These are phyloP conservation scores for Alternaria novae-zelandiae DNA, from an alignment of 2,329 filamentous ascomycete species.

Conservation along the genomic window DNA sequence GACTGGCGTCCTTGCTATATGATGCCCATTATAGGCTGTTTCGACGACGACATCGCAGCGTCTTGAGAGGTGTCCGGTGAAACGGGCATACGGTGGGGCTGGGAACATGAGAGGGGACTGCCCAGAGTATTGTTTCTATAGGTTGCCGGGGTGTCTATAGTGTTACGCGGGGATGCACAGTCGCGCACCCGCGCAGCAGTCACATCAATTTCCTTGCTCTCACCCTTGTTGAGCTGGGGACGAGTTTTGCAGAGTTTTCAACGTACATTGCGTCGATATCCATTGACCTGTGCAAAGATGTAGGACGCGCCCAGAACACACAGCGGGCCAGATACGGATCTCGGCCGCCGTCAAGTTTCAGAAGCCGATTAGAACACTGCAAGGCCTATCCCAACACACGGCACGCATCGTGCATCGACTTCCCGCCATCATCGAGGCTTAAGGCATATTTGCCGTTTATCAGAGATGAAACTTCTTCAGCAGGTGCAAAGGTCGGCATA, in stretches of 20 bases:
- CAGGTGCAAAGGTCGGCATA: not conserved
- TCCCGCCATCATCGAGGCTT: not conserved
- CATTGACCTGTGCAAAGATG: not conserved
- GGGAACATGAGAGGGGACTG: slow-evolving; percentile 7
- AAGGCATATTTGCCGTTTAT: not conserved
- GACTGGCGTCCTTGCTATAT: slow-evolving; percentile 16
- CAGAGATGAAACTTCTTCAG: not conserved
- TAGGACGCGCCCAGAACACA: not conserved
- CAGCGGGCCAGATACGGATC: not conserved
- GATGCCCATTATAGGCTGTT: slow-evolving; percentile 26
- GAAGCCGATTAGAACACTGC: slow-evolving; percentile 1
- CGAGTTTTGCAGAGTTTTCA: not conserved
- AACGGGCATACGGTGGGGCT: slow-evolving; percentile 16
- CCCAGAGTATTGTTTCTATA: slow-evolving; percentile 11
- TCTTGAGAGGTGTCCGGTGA: slow-evolving; percentile 15
- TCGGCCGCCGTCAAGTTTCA: slow-evolving; percentile 15
- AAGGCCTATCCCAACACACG: not conserved
- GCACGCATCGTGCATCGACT: not conserved
- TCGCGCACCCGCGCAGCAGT: slow-evolving; percentile 1
- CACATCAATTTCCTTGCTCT: not conserved
- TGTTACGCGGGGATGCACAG: not conserved
- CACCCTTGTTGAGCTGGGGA: not conserved
- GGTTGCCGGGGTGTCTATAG: not conserved
- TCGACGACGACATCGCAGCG: slow-evolving; percentile 28
- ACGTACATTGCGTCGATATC: not conserved